phyloP scores from a whole-genome alignment of 2,329 filamentous ascomycete genomes.

The Epichloe typhina region DNA sequence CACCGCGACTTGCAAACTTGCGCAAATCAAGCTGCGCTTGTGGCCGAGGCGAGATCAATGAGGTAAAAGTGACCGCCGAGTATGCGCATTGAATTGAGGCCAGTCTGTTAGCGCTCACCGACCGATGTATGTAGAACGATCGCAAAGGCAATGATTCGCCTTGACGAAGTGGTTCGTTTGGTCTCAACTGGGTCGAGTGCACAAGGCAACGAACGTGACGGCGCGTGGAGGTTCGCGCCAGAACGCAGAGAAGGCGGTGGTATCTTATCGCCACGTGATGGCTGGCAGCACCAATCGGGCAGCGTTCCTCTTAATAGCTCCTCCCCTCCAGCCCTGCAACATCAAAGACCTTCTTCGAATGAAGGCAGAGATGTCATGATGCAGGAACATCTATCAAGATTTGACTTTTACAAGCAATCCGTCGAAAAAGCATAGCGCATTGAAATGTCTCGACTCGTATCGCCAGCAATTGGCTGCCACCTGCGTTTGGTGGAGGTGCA shows the following conservation, averaged over 20 bases:
- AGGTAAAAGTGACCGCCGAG: neutral
- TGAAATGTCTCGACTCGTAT: constrained; percentile 3
- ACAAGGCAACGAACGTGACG: constrained; percentile 1
- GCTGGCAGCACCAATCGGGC: constrained; percentile 14
- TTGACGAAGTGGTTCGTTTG: constrained; percentile 3
- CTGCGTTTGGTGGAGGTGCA: constrained; percentile 4
- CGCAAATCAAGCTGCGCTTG: neutral
- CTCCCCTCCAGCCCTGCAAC: neutral
- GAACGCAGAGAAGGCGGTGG: neutral
- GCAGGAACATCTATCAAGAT: neutral
- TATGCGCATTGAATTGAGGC: constrained; percentile 1
- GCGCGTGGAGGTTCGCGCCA: constrained; percentile 1
- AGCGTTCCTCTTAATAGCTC: constrained; percentile 6
- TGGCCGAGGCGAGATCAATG: neutral
- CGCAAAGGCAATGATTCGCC: constrained; percentile 11
- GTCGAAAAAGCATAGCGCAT: neutral
- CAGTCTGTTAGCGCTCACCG: neutral
- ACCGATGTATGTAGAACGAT: constrained; percentile 8
- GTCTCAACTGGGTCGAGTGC: neutral
- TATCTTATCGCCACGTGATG: constrained; percentile 12
- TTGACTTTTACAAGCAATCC: neutral
- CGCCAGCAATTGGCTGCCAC: constrained; percentile 6
- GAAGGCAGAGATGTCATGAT: no score
- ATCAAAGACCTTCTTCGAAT: neutral
- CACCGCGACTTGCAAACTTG: neutral